Evolutionary conservation across 2,329 filamentous ascomycete species (phyloP).

Genomic region (Lecanosticta acicola): DNA sequence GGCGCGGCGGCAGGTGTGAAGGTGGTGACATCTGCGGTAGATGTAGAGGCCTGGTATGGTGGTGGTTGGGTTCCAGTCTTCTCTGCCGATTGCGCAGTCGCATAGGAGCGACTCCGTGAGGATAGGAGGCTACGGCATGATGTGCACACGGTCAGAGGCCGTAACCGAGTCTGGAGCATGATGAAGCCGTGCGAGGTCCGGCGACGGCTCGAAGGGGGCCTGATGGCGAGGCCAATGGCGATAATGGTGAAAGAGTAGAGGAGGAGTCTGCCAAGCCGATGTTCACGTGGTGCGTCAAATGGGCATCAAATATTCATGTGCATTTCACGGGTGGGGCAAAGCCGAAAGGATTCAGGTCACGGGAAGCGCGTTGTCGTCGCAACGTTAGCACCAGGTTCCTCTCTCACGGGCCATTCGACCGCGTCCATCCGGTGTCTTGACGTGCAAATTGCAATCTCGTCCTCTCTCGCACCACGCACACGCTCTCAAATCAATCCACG

Average conservation of each 20-base stretch:
- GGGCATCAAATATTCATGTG: too few relatives aligned
- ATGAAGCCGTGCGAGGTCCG: conserved; percentile 4
- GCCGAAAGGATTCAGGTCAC: background rate
- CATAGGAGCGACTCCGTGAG: conserved; percentile 47
- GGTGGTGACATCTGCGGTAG: conserved; percentile 23
- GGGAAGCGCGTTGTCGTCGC: background rate
- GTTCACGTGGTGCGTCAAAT: too few relatives aligned
- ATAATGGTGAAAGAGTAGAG: background rate
- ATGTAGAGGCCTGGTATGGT: conserved; percentile 18
- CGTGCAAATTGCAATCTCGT: background rate
- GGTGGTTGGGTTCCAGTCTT: background rate
- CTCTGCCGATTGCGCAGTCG: conserved; percentile 32
- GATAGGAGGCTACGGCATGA: conserved; percentile 46
- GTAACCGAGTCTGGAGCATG: conserved; percentile 64
- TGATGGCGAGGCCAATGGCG: background rate
- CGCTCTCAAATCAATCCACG: too few relatives aligned
- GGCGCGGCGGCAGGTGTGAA: conserved; percentile 33
- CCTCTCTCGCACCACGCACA: background rate
- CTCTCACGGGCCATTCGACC: background rate
- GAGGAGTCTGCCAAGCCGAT: background rate
- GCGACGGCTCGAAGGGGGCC: background rate
- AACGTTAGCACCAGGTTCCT: background rate
- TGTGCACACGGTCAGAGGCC: conserved; percentile 43
- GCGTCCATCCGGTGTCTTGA: background rate
- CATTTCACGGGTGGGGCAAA: too few relatives aligned